phyloP scores from a whole-genome alignment of 148 eudicot genomes.

The Vaccinium myrtillus region DNA sequence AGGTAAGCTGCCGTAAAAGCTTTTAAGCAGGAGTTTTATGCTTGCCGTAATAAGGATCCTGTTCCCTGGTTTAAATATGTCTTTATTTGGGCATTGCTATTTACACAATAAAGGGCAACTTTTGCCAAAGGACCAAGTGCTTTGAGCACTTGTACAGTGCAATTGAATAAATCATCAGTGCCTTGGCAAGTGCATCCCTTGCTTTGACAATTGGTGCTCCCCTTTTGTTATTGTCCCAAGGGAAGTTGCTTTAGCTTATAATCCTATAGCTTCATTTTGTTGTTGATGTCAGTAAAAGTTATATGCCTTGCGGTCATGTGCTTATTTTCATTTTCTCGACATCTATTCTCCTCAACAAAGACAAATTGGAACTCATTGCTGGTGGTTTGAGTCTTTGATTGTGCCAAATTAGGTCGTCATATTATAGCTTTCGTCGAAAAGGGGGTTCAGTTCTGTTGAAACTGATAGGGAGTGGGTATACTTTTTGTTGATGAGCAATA shows the following conservation, averaged over 20 bases:
- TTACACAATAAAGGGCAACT: neutral
- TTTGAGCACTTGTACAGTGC: neutral
- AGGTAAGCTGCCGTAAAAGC: slow-evolving; percentile 46
- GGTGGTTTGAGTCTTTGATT: neutral
- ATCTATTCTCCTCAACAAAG: neutral
- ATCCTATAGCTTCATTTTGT: neutral
- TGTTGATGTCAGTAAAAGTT: neutral
- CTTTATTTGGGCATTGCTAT: slow-evolving; percentile 12
- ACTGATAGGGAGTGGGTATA: neutral
- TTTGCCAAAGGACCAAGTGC: neutral
- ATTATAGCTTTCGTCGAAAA: neutral
- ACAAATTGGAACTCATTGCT: slow-evolving; percentile 9
- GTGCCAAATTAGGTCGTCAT: slow-evolving; percentile 7
- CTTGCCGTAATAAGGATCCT: slow-evolving; percentile 11
- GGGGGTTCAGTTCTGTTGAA: neutral
- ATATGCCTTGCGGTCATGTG: neutral
- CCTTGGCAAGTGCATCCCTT: slow-evolving; percentile 2
- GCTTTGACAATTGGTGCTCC: slow-evolving; percentile 3
- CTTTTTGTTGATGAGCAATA: neutral
- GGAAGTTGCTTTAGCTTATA: slow-evolving; percentile 3
- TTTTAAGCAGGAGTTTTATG: slow-evolving; percentile 13
- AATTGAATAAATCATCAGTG: neutral
- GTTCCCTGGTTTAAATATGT: slow-evolving; percentile 11
- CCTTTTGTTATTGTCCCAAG: neutral
- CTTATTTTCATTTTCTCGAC: neutral